phyloP scores from a whole-genome alignment of 2,329 filamentous ascomycete species.

The Pleomassaria siparia region DNA sequence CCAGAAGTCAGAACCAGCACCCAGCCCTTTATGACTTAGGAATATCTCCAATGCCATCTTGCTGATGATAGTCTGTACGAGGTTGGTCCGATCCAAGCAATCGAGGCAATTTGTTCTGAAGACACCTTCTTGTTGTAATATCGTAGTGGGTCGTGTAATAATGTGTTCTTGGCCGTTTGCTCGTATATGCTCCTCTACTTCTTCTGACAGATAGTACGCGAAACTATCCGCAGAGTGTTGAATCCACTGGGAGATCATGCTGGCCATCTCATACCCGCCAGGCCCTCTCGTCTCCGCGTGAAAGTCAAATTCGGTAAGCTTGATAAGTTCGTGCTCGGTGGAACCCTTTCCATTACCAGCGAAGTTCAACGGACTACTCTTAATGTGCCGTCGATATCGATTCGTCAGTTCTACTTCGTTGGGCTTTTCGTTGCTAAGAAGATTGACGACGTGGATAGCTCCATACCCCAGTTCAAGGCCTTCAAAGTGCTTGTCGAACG shows the following conservation, averaged over 20 bases:
- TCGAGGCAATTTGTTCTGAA: conserved; percentile 96
- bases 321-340: conserved; percentile 71
- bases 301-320: conserved; percentile 90
- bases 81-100: conserved; percentile 91
- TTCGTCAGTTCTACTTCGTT: conserved; percentile 82
- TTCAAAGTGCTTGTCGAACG: conserved; percentile 94
- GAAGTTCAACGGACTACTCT: conserved; percentile 68
- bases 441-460: conserved; percentile 87
- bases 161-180: conserved; percentile 45
- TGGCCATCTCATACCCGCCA: conserved; percentile 87
- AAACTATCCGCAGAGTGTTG: conserved; percentile 80
- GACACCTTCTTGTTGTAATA: conserved; percentile 90
- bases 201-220: conserved; percentile 86
- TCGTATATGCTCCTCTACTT: conserved; percentile 58
- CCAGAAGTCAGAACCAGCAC: conserved; percentile 80
- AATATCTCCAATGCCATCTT: conserved; percentile 90
- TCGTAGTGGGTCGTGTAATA: conserved; percentile 57
- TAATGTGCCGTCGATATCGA: conserved; percentile 77
- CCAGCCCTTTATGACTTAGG: conserved; percentile 69
- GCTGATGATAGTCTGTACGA: conserved; percentile 94
- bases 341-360: conserved; percentile 56
- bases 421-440: conserved; percentile 86
- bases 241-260: conserved; percentile 76
- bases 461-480: conserved; percentile 85
- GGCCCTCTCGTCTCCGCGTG: conserved; percentile 90